Evolutionary conservation across 2,329 filamentous ascomycete species (phyloP), one percentile per base, ranked within the genome.

Genomic region (Aspergillus sp.): DNA sequence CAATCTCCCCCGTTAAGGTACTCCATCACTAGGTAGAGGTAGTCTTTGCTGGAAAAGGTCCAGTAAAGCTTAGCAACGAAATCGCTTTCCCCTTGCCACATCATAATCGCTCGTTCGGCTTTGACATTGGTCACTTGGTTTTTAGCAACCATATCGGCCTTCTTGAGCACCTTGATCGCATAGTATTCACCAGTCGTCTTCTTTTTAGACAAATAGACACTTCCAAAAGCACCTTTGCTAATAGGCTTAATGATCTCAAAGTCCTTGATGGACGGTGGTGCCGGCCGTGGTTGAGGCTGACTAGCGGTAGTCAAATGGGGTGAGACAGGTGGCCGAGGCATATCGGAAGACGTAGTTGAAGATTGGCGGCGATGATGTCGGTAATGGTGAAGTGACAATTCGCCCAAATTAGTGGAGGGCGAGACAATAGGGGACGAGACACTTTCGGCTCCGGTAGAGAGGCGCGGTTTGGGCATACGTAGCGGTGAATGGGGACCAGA

Each of bases 241-340:
- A 99, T 99, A 6, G 95, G 95, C 74, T 99, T 99, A 80, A 99
- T 97, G 68, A 99, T 97, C 76, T 99, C 95, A 69, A 99, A 99
- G 73, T 99, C 95, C 71, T 98, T 98, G 80, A 99, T 99, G 0
- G 96, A 99, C 7, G 94, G 93, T 3, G 95, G 92, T 1, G 94
- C 90, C 31, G 94, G 92, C 61, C 93, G 89, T 53, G 93, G 91
- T 75, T 96, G 93, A 1, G 91, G 91, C 31, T 93, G 91, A 45
- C 88, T 89, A 22, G 90, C 89, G 3, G 92, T 90, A 52, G 85
- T 87, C 54, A 98, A 77, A 25, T 93, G 88, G 6, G 95, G 95
- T 5, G 95, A 99, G 1, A 91, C 84, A 0, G 94, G 92, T 17
- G 89, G 88, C 67, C 87, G 81, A 15, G 82, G 77, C 23, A 83